phyloP scores from a whole-genome alignment of 1,284 basidiomycete genomes.

The Polyporus tsugae region DNA sequence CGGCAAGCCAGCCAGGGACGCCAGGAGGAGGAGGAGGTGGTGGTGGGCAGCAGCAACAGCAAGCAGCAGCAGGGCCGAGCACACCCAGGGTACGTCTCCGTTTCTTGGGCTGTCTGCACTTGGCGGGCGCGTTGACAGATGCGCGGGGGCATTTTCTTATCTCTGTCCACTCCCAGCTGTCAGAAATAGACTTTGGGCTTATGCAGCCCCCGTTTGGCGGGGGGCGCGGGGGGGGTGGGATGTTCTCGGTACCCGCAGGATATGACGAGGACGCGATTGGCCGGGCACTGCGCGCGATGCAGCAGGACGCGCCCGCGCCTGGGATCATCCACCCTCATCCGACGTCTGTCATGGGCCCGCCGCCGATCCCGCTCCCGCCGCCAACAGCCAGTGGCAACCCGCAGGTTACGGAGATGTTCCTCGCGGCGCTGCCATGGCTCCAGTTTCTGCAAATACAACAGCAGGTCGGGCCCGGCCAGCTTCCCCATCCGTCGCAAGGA shows the following conservation, averaged over 20 bases:
- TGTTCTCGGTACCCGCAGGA: constrained; percentile 30
- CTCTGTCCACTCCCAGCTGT: constrained; percentile 21
- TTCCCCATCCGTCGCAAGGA: constrained; percentile 6
- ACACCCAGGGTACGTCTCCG: constrained; percentile 33
- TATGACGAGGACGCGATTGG: constrained; percentile 41
- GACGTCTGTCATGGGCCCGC: constrained; percentile 16
- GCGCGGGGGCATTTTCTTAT: neutral
- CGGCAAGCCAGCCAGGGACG: constrained; percentile 34
- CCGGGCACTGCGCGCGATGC: constrained; percentile 39
- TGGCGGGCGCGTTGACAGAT: constrained; percentile 1
- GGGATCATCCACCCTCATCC: constrained; percentile 9
- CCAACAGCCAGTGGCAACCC: constrained; percentile 24
- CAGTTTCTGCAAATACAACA: constrained; percentile 42
- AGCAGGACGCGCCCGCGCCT: constrained; percentile 29
- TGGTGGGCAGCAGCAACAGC: neutral
- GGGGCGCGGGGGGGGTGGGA: constrained; percentile 9
- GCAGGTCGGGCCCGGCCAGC: constrained; percentile 24
- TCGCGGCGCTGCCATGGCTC: constrained; percentile 41
- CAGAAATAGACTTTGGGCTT: constrained; percentile 35
- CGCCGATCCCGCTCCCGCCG: constrained; percentile 19
- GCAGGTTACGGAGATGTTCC: constrained; percentile 40
- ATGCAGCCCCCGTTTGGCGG: constrained; percentile 31
- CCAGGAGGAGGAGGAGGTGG: constrained; percentile 1
- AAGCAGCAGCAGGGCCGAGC: constrained; percentile 33
- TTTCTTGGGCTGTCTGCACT: neutral